Conservation (phyloP, 208 protist species). For the Crithidia thermophila region DNA sequence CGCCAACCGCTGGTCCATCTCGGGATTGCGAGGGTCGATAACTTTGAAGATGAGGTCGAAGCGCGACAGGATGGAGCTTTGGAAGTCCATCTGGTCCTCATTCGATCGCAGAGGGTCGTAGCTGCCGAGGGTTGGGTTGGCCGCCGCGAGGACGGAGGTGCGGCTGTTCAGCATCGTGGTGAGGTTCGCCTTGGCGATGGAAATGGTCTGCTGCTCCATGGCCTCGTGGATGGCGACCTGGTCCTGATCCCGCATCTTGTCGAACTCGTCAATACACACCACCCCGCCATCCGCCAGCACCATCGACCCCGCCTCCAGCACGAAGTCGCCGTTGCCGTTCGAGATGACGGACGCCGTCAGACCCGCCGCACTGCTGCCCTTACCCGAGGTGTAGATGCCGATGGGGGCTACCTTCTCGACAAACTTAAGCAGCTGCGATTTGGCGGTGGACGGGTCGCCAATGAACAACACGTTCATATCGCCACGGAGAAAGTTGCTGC, state of each 20-base stretch:
- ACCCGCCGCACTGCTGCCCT: constrained; percentile 98
- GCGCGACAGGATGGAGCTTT: constrained; percentile 99
- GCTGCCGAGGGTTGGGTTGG: constrained; percentile 98
- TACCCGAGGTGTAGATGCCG: constrained; percentile 99
- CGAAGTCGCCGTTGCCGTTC: constrained; percentile 96
- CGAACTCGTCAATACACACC: constrained; percentile 99
- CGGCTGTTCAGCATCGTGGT: constrained; percentile 99
- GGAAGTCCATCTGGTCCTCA: constrained; percentile 95
- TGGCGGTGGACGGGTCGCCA: constrained; percentile 99
- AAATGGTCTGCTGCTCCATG: constrained; percentile 99
- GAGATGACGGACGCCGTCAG: constrained; percentile 98
- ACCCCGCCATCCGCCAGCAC: constrained; percentile 99
- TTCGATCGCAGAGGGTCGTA: constrained; percentile 92
- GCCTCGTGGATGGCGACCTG: constrained; percentile 99
- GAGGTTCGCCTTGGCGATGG: constrained; percentile 99
- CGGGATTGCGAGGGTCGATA: constrained; percentile 95
- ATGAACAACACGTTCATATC: constrained; percentile 99
- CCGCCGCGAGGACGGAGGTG: constrained; percentile 99
- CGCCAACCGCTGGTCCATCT: constrained; percentile 94
- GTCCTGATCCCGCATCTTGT: constrained; percentile 99
- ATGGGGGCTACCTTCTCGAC: constrained; percentile 97
- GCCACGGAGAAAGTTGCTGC: constrained; percentile 97
- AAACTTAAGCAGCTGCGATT: constrained; percentile 99
- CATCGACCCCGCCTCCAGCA: constrained; percentile 99
- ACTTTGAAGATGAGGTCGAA: constrained; percentile 99